phyloP scores from a whole-genome alignment of 768 basidiomycete species.

The Strobilomyces echinocephalus region DNA sequence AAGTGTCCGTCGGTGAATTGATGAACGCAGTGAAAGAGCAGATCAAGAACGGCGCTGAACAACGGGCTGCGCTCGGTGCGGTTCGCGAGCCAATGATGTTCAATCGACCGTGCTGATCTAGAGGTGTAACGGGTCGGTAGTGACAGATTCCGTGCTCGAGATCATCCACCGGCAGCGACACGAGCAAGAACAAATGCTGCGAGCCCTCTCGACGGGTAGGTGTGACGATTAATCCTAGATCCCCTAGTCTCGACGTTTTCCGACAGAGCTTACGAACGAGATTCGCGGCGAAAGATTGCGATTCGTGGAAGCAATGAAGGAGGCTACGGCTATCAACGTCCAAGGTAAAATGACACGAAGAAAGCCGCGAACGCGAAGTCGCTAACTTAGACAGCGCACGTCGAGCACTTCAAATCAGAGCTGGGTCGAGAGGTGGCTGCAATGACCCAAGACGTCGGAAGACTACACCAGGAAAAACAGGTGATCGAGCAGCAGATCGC shows the following conservation, averaged over 20 bases:
- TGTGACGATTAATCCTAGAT: neutral
- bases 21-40: conserved; percentile 39
- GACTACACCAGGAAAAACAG: conserved; percentile 62
- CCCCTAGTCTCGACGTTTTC: neutral
- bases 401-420: conserved; percentile 84
- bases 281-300: conserved; percentile 81
- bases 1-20: conserved; percentile 34
- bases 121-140: conserved; percentile 31
- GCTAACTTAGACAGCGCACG: conserved; percentile 52
- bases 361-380: neutral
- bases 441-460: conserved; percentile 70
- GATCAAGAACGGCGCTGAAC: conserved; percentile 35
- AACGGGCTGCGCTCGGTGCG: conserved; percentile 38
- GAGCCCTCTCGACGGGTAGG: conserved; percentile 60
- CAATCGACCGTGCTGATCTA: conserved; percentile 10
- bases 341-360: conserved; percentile 44
- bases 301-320: conserved; percentile 94
- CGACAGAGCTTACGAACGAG: conserved; percentile 69
- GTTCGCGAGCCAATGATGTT: conserved; percentile 1
- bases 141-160: conserved; percentile 52
- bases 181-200: conserved; percentile 68
- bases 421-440: conserved; percentile 67
- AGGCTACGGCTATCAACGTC: conserved; percentile 84
- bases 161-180: conserved; percentile 65
- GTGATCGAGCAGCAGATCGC: conserved; percentile 65